Conservation (phyloP, 2,329 filamentous ascomycete species). For the Fusarium penzigii region DNA sequence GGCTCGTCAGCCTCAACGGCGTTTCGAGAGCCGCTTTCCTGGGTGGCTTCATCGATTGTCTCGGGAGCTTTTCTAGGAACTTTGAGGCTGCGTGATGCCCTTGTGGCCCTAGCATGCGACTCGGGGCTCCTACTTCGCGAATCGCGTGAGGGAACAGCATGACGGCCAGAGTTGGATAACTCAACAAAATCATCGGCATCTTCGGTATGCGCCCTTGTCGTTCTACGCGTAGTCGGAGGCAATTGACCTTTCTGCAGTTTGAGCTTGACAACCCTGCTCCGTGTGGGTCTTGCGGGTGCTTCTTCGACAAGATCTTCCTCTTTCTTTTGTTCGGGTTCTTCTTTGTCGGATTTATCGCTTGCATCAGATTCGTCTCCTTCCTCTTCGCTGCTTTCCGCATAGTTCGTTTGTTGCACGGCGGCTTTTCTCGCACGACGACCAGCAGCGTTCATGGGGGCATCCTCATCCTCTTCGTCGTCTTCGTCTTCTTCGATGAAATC, state of each 20-base stretch:
- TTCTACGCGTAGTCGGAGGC: constrained; percentile 41
- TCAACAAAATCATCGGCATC: constrained; percentile 58
- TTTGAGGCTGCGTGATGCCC: constrained; percentile 53
- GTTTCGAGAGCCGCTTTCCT: constrained; percentile 49
- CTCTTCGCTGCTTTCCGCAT: constrained; percentile 48
- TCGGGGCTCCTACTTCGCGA: constrained; percentile 61
- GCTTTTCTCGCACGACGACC: constrained; percentile 52
- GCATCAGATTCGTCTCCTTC: constrained; percentile 34
- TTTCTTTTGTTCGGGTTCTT: constrained; percentile 27
- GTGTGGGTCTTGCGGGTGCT: constrained; percentile 25
- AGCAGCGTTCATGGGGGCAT: constrained; percentile 46
- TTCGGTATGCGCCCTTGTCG: constrained; percentile 55
- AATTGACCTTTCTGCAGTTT: constrained; percentile 37
- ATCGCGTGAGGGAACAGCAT: constrained; percentile 50
- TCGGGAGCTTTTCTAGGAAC: constrained; percentile 50
- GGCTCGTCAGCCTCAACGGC: constrained; percentile 37
- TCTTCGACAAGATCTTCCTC: constrained; percentile 23
- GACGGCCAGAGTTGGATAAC: constrained; percentile 61
- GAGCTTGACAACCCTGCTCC: constrained; percentile 47
- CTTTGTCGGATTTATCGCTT: constrained; percentile 31
- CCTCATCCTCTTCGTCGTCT: constrained; percentile 44
- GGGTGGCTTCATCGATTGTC: constrained; percentile 53
- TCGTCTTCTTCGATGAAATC: constrained; percentile 51
- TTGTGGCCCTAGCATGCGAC: constrained; percentile 40
- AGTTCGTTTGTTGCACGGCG: constrained; percentile 47